phyloP scores from a whole-genome alignment of 495 filamentous ascomycete species.

The Glutinoglossum americanum region DNA sequence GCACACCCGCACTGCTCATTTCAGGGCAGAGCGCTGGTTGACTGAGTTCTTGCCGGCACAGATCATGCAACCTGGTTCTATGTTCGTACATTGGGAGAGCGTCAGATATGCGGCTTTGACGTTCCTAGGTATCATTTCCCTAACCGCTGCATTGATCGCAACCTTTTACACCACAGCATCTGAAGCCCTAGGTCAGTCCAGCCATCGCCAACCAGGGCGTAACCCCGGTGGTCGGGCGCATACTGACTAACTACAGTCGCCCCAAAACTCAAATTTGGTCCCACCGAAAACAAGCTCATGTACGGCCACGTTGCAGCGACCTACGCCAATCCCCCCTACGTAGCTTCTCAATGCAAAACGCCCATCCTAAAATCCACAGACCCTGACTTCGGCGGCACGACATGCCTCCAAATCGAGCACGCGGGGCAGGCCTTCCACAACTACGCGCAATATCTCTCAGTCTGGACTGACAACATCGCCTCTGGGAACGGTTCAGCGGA shows the following conservation, averaged over 20 bases:
- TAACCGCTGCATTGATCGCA: conserved; percentile 36
- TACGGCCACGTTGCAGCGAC: conserved; percentile 30
- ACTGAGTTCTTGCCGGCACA: no score
- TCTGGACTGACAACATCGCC: conserved; percentile 25
- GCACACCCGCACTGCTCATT: no score
- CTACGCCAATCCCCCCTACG: conserved; percentile 36
- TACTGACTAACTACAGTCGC: conserved; percentile 35
- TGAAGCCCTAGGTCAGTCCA: conserved; percentile 35
- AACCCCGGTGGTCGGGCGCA: conserved; percentile 32
- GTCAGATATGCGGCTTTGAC: conserved; percentile 37
- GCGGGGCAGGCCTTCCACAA: conserved; percentile 37
- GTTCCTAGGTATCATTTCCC: conserved; percentile 33
- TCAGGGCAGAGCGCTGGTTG: no score
- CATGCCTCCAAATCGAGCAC: conserved; percentile 43
- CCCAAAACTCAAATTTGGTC: conserved; percentile 35
- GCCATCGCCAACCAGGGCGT: conserved; percentile 4
- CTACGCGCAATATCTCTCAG: conserved; percentile 23
- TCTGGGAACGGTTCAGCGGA: conserved; percentile 17
- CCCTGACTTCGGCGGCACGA: conserved; percentile 22
- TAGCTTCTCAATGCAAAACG: conserved; percentile 30
- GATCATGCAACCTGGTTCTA: conserved; percentile 38
- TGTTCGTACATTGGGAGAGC: conserved; percentile 43
- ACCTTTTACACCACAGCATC: conserved; percentile 57
- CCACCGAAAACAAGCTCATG: conserved; percentile 22
- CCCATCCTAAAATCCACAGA: conserved; percentile 31